These are phyloP conservation scores for Byssothecium circinans DNA, from an alignment of 2,329 filamentous ascomycete genomes.

Conservation along the genomic window DNA sequence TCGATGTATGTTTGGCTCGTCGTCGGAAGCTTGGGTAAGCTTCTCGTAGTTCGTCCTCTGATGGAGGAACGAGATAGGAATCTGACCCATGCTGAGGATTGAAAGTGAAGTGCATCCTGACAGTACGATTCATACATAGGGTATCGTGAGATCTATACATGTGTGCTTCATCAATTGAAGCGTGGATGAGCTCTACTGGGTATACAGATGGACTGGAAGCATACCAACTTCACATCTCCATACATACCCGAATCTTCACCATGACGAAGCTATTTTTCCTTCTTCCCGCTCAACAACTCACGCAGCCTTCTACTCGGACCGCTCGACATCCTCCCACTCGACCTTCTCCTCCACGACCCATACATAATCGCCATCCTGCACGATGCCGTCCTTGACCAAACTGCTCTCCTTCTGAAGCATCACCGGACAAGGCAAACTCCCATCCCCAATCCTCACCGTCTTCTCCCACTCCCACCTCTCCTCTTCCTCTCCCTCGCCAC, in stretches of 20 bases:
- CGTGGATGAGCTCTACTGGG: too few species aligned
- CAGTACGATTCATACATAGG: too few species aligned
- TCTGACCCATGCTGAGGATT: too few species aligned
- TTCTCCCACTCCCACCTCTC: slow-evolving; percentile 40
- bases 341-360: slow-evolving; percentile 46
- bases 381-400: slow-evolving; percentile 31
- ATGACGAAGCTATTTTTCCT: neutral
- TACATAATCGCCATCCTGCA: slow-evolving; percentile 36
- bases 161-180: too few species aligned
- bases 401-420: slow-evolving; percentile 33
- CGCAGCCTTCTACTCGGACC: neutral
- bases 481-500: slow-evolving; percentile 5
- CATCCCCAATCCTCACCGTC: slow-evolving; percentile 41
- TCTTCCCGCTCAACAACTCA: neutral
- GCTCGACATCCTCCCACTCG: slow-evolving; percentile 20
- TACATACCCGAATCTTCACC: neutral
- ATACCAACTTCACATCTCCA: neutral
- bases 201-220: too few species aligned
- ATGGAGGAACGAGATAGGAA: too few species aligned
- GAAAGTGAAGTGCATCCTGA: too few species aligned
- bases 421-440: slow-evolving; percentile 46
- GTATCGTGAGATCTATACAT: too few species aligned
- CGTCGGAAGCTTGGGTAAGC: too few species aligned
- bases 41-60: too few species aligned
- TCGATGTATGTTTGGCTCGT: too few species aligned